Base-by-base conservation (phyloP, 2,329 filamentous ascomycete species). In the Botryotinia calthae region DNA sequence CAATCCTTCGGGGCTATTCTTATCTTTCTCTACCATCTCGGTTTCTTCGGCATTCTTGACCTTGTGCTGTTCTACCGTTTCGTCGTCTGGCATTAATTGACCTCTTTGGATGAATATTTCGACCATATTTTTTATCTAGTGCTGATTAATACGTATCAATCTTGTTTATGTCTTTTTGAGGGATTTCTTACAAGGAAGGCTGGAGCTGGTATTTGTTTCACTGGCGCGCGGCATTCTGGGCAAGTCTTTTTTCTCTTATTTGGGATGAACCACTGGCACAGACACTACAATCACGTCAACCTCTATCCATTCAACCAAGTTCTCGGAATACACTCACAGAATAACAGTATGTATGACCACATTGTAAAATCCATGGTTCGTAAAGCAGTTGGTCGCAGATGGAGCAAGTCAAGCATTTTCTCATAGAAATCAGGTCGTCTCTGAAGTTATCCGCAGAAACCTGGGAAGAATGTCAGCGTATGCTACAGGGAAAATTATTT, bases 341-440 rank as follows among this genome's bases (percentile, higher is more conserved):
- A 79, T 93, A 93, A 82, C 90, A 93, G 81, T 91, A 92, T 10
- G 90, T 92, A 80, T 93, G 90, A 5, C 90, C 90, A 77, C 90
- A 93, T 10, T 85, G 85, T 70, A 92, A 85, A 28, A 88, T 90
- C 81, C 89, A 93, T 2, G 90, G 90, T 80, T 92, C 90, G 81
- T 91, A 92, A 67, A 92, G 85, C 66, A 90, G 86, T 72, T 88
- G 86, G 76, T 91, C 87, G 81, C 90, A 93, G 75, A 93, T 89
- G 75, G 89, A 89, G 82, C 90, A 93, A 73, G 88, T 89, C 77
- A 91, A 83, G 46, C 90, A 84, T 44, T 82, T 82, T 76, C 89
- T 86, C 74, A 92, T 86, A 76, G 86, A 85, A 77, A 89, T 86
- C 63, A 92, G 85, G 80, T 91, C 88, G 63, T 83, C 67, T 72